Conservation (phyloP, 2,329 filamentous ascomycete species). For the Pyrenophora tritici-repentis region DNA sequence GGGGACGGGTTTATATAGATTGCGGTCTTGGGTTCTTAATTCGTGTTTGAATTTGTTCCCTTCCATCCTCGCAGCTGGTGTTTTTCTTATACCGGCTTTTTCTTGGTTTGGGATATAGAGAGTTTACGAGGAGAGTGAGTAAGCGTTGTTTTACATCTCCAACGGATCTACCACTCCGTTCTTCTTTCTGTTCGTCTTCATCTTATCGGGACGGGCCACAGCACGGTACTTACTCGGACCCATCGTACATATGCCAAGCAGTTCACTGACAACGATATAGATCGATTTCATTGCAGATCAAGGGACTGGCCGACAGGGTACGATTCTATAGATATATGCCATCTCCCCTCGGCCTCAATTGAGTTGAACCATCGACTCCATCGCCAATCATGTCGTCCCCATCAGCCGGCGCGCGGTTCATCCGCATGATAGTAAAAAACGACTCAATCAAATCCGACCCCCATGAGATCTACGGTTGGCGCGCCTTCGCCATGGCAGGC, state of each 20-base stretch:
- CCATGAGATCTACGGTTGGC: slow-evolving; percentile 71
- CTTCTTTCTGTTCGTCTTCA: too few relatives aligned
- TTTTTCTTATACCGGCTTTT: slow-evolving; percentile 1
- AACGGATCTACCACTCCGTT: too few relatives aligned
- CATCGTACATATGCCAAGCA: too few relatives aligned
- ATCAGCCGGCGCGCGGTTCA: slow-evolving; percentile 46
- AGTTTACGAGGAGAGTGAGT: background rate
- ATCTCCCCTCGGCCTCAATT: background rate
- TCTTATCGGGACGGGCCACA: too few relatives aligned
- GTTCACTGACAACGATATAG: too few relatives aligned
- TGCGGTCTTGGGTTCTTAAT: too few relatives aligned
- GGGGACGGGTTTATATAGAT: too few relatives aligned
- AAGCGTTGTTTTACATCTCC: too few relatives aligned
- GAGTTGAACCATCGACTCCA: background rate
- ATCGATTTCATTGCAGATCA: too few relatives aligned
- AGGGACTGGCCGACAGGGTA: background rate
- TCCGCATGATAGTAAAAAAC: slow-evolving; percentile 66
- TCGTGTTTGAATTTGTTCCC: too few relatives aligned
- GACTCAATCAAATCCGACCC: slow-evolving; percentile 73
- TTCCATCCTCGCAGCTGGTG: too few relatives aligned
- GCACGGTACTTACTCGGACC: too few relatives aligned
- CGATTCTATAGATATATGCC: background rate
- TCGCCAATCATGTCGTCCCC: slow-evolving; percentile 16
- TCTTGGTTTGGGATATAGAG: background rate
- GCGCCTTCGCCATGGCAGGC: slow-evolving; percentile 66